These are phyloP conservation scores for Nemania abortiva DNA, from an alignment of 2,329 filamentous ascomycete species.

Conservation along the genomic window DNA sequence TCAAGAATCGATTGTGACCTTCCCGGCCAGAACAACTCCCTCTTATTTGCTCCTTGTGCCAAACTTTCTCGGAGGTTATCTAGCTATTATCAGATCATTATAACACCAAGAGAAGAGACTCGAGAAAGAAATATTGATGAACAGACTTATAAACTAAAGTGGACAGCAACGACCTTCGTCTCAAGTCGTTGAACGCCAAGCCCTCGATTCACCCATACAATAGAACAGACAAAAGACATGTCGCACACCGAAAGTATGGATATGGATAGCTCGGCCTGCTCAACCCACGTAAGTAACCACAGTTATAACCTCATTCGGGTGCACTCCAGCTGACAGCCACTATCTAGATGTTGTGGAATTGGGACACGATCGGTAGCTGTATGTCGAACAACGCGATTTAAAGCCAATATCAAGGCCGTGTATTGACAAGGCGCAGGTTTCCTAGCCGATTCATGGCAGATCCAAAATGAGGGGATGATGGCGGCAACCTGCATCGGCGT, in stretches of 20 bases:
- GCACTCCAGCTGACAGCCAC: slow-evolving; percentile 32
- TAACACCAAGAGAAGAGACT: background rate
- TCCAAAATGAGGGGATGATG: slow-evolving; percentile 56
- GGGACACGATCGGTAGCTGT: slow-evolving; percentile 58
- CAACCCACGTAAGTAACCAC: slow-evolving; percentile 27
- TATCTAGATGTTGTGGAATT: slow-evolving; percentile 60
- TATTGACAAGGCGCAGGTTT: slow-evolving; percentile 48
- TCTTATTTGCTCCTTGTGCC: slow-evolving; percentile 20
- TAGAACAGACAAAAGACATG: slow-evolving; percentile 11
- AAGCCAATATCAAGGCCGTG: background rate
- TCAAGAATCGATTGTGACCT: background rate
- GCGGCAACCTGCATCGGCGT: slow-evolving; percentile 60
- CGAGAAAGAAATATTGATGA: background rate
- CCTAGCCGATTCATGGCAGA: slow-evolving; percentile 56
- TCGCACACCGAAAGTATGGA: slow-evolving; percentile 36
- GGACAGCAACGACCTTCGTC: background rate
- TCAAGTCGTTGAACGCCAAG: background rate
- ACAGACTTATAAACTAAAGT: slow-evolving; percentile 6
- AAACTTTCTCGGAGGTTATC: background rate
- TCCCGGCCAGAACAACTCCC: background rate
- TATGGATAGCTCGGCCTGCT: slow-evolving; percentile 41
- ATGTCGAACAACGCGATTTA: slow-evolving; percentile 30
- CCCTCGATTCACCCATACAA: background rate
- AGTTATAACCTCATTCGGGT: slow-evolving; percentile 3
- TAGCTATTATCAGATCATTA: background rate